Conservation (phyloP, 2,329 filamentous ascomycete genomes). For the Trichophyton benhamiae region DNA sequence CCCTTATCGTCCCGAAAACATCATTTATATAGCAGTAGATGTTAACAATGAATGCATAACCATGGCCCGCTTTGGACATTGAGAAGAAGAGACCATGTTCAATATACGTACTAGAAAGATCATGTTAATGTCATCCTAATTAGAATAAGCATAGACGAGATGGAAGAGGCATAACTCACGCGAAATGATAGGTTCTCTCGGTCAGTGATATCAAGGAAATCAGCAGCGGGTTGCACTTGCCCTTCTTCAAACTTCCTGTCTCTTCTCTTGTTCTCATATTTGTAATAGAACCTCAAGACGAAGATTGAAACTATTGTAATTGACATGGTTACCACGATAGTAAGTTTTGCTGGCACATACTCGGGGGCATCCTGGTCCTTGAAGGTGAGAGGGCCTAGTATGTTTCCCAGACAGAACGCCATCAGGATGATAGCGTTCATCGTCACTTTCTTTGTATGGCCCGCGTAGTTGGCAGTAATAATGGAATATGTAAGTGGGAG, state of each 20-base stretch:
- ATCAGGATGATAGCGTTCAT: slow-evolving; percentile 59
- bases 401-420: slow-evolving; percentile 56
- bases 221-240: slow-evolving; percentile 37
- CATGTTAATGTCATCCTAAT: neutral
- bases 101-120: neutral
- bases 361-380: slow-evolving; percentile 47
- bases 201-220: slow-evolving; percentile 53
- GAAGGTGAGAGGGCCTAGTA: slow-evolving; percentile 56
- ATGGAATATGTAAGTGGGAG: slow-evolving; percentile 55
- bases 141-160: slow-evolving; percentile 46
- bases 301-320: slow-evolving; percentile 47
- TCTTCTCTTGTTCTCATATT: slow-evolving; percentile 46
- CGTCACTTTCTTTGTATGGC: slow-evolving; percentile 60
- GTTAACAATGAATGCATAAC: too few species aligned
- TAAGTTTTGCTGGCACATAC: slow-evolving; percentile 58
- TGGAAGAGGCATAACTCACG: slow-evolving; percentile 19
- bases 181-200: slow-evolving; percentile 39
- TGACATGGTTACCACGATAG: slow-evolving; percentile 57
- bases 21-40: too few species aligned
- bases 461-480: slow-evolving; percentile 57
- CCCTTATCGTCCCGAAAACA: too few species aligned
- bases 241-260: slow-evolving; percentile 36
- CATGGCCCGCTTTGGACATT: too few species aligned
- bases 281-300: slow-evolving; percentile 46
- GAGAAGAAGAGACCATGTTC: neutral